phyloP scores from a whole-genome alignment of 2,329 filamentous ascomycete genomes.

The Trichocomaceae sp. region DNA sequence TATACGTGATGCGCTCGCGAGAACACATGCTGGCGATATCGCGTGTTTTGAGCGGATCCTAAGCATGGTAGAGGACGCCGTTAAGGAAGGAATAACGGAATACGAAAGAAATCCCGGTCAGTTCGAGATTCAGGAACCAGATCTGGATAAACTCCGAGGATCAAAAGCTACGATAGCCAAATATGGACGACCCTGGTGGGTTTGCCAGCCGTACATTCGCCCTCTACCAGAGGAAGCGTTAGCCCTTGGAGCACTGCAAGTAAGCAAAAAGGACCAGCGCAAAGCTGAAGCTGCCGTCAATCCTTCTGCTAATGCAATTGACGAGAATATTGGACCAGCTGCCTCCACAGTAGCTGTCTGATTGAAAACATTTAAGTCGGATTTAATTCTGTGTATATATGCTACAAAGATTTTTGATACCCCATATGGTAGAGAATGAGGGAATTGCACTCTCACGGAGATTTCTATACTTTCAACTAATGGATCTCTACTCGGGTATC shows the following conservation, averaged over 20 bases:
- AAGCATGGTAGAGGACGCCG: slow-evolving; percentile 64
- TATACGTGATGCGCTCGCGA: slow-evolving; percentile 76
- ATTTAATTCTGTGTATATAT: neutral
- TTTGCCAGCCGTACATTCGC: slow-evolving; percentile 79
- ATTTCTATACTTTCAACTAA: neutral
- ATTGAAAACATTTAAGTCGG: neutral
- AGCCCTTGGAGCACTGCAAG: slow-evolving; percentile 67
- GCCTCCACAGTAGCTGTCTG: neutral
- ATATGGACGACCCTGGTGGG: slow-evolving; percentile 81
- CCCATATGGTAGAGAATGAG: neutral
- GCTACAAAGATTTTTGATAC: neutral
- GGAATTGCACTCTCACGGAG: neutral
- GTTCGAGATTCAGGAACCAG: slow-evolving; percentile 24
- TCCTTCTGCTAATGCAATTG: neutral
- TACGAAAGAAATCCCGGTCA: slow-evolving; percentile 46
- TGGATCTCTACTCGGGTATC: neutral
- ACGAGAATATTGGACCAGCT: neutral
- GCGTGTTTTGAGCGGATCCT: slow-evolving; percentile 70
- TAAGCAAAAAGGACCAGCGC: slow-evolving; percentile 58
- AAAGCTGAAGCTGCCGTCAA: slow-evolving; percentile 1
- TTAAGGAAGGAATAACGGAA: slow-evolving; percentile 65
- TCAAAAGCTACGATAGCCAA: slow-evolving; percentile 58
- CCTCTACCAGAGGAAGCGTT: slow-evolving; percentile 83
- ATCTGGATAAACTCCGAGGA: slow-evolving; percentile 31
- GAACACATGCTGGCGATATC: slow-evolving; percentile 62